These are phyloP conservation scores for Erodium moschatum DNA, from an alignment of 441 rosid genomes.

Conservation along the genomic window DNA sequence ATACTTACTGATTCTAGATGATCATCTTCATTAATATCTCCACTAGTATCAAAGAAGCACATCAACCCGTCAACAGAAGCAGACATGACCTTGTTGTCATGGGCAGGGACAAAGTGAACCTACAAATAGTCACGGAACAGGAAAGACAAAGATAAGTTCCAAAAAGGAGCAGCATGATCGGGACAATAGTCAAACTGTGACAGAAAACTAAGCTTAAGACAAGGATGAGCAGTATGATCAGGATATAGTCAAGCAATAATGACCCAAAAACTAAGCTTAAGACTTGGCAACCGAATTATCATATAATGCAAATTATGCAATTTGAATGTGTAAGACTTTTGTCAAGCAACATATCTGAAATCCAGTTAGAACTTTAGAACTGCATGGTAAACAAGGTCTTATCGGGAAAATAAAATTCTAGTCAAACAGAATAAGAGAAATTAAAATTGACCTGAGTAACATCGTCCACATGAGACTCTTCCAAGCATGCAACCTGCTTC, in stretches of 20 bases:
- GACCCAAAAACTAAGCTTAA: neutral
- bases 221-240: neutral
- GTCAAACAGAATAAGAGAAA: neutral
- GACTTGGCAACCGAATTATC: neutral
- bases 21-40: constrained; percentile 75
- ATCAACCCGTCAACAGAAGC: constrained; percentile 89
- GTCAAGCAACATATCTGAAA: neutral
- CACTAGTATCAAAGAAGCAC: constrained; percentile 60
- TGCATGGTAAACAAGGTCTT: neutral
- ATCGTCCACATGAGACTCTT: constrained; percentile 76
- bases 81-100: constrained; percentile 62
- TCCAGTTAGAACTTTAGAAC: neutral
- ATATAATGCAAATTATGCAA: no score
- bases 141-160: neutral
- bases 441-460: constrained; percentile 67
- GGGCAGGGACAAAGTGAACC: constrained; percentile 70
- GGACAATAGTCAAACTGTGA: neutral
- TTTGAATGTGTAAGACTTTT: neutral
- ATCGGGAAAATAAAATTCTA: neutral
- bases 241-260: neutral
- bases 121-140: constrained; percentile 19
- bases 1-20: constrained; percentile 75
- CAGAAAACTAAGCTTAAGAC: no score
- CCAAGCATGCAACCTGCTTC: constrained; percentile 85
- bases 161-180: neutral